Evolutionary conservation across 2,329 filamentous ascomycete species (phyloP), one percentile per base, ranked within the genome.

Genomic region (Alternaria novae-zelandiae): DNA sequence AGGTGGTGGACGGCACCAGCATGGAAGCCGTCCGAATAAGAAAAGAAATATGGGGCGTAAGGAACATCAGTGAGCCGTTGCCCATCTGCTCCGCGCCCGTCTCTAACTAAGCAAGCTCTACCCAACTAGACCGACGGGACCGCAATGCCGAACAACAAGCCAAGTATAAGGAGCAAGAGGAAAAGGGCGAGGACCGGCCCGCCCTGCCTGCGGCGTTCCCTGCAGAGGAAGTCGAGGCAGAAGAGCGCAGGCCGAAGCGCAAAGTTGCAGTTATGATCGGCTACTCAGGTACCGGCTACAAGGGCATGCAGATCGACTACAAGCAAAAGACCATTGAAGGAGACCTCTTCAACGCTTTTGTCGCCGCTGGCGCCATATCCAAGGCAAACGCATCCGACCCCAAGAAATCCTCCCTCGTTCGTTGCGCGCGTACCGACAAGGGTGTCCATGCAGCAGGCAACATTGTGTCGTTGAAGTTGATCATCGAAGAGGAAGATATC

Each of bases 381-480:
- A 98, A 98, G 81, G 93, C 93, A 66, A 99, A 99, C 77, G 96
- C 96, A 21, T 90, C 97, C 72, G 96, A 99, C 77, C 96, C 95
- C 5, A 97, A 96, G 81, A 99, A 99, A 82, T 97, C 94, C 2
- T 94, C 93, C 56, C 87, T 99, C 50, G 92, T 97, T 57, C 91
- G 96, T 68, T 99, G 96, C 80, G 96, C 96, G 5, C 88, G 96
- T 67, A 99, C 96, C 0, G 96, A 99, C 83, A 99, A 98, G 84
- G 96, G 96, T 58, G 95, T 98, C 2, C 95, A 98, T 79, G 95
- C 95, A 1, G 95, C 95, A 2, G 96, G 95, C 56, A 98, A 98
- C 76, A 90, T 98, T 74, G 93, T 98, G 66, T 97, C 93, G 30
- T 81, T 98, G 74, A 99, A 99, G 83, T 85, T 99, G 71, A 98